Conservation (phyloP, 2,329 filamentous ascomycete genomes). For the Didymellaceae sp. region DNA sequence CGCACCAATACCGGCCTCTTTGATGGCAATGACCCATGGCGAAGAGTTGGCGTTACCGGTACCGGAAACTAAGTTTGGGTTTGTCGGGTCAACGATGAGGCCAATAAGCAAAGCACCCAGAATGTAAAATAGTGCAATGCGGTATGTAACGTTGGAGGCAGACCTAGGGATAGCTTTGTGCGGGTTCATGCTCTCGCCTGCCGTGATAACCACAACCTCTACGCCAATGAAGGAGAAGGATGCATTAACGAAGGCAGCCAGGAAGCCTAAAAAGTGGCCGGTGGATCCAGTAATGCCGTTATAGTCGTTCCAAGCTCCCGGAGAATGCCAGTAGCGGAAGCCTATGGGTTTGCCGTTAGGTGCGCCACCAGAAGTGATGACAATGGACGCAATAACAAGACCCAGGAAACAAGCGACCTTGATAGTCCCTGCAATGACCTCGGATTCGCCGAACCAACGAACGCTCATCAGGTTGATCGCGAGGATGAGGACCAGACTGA, state of each 20-base stretch:
- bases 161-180: conserved; percentile 70
- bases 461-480: conserved; percentile 60
- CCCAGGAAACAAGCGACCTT: conserved; percentile 48
- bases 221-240: conserved; percentile 46
- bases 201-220: conserved; percentile 68
- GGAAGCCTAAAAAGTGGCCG: conserved; percentile 62
- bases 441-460: conserved; percentile 58
- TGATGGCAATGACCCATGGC: conserved; percentile 61
- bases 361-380: conserved; percentile 50
- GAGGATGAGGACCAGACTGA: conserved; percentile 58
- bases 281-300: conserved; percentile 59
- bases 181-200: conserved; percentile 69
- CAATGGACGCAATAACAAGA: conserved; percentile 29
- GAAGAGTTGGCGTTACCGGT: conserved; percentile 50
- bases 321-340: conserved; percentile 71
- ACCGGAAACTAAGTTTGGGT: conserved; percentile 43
- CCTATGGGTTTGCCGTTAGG: conserved; percentile 65
- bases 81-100: conserved; percentile 60
- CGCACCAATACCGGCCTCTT: conserved; percentile 52
- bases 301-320: conserved; percentile 70
- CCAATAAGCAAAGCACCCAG: conserved; percentile 61
- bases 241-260: conserved; percentile 59
- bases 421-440: conserved; percentile 53
- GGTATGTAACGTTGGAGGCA: conserved; percentile 54
- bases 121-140: conserved; percentile 53